Evolutionary conservation across 768 basidiomycete species (phyloP).

Genomic region (Rhodotorula kratochvilovae): DNA sequence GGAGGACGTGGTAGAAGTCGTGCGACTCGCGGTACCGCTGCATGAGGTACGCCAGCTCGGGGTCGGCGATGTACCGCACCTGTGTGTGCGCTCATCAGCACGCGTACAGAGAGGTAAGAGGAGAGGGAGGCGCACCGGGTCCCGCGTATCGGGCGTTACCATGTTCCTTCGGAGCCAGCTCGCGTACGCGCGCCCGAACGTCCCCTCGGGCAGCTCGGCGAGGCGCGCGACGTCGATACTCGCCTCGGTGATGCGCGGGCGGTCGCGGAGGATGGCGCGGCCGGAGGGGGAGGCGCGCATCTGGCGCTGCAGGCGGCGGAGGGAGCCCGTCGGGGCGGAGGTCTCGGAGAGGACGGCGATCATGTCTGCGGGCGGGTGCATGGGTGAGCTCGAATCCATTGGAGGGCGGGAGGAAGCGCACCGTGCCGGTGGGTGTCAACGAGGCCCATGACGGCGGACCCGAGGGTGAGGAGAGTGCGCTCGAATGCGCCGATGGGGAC

Average conservation of each 20-base stretch:
- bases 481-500: conserved; percentile 75
- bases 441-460: conserved; percentile 77
- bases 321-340: conserved; percentile 73
- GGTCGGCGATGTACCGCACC: conserved; percentile 92
- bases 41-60: conserved; percentile 95
- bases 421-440: conserved; percentile 56
- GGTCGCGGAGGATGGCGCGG: conserved; percentile 70
- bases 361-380: conserved; percentile 62
- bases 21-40: conserved; percentile 96
- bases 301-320: conserved; percentile 61
- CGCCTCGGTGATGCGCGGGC: conserved; percentile 71
- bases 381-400: not conserved
- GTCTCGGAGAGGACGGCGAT: conserved; percentile 90
- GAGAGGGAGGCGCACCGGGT: conserved; percentile 59
- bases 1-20: conserved; percentile 92
- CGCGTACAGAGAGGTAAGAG: not conserved
- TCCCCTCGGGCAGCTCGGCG: conserved; percentile 65
- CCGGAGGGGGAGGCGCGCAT: conserved; percentile 81
- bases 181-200: conserved; percentile 78
- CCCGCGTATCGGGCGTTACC: conserved; percentile 88
- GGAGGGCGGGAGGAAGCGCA: too few species aligned
- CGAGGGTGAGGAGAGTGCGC: conserved; percentile 75
- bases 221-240: conserved; percentile 71
- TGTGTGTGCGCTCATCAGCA: conserved; percentile 48
- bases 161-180: conserved; percentile 84